These are phyloP conservation scores for Helenozyma rhizophorensis DNA, from an alignment of 805 yeast species.

Conservation along the genomic window DNA sequence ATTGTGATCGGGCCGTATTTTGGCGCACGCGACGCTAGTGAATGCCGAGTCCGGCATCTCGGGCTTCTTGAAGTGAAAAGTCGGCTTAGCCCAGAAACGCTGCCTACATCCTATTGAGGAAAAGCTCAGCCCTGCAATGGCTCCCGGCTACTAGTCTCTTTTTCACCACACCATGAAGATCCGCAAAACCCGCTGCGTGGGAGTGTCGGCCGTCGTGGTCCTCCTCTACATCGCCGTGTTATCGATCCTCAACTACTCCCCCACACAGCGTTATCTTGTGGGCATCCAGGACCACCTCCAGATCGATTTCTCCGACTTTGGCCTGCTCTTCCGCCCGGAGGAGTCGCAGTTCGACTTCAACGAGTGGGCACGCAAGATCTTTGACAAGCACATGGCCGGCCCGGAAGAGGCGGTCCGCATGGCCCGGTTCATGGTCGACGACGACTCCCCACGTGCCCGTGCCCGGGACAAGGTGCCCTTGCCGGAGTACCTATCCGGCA, in stretches of 20 bases:
- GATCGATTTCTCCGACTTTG: conserved; percentile 3
- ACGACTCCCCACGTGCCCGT: no score
- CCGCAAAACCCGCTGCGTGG: conserved; percentile 9
- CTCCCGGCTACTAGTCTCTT: not conserved
- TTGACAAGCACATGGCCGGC: conserved; percentile 1
- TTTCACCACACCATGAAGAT: conserved; percentile 1
- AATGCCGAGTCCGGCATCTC: no score
- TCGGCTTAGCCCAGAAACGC: no score
- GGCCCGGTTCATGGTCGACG: conserved; percentile 3
- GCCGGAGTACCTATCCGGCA: conserved; percentile 5
- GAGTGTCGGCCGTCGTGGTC: conserved; percentile 1
- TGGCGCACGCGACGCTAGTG: no score
- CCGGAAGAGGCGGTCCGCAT: not conserved
- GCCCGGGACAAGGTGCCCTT: not conserved
- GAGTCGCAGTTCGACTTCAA: conserved; percentile 6
- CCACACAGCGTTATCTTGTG: not conserved
- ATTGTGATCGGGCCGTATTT: no score
- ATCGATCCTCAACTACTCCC: conserved; percentile 1
- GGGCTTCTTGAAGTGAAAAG: no score
- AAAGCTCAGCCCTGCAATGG: not conserved
- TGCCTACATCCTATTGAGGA: no score
- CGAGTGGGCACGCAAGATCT: conserved; percentile 8
- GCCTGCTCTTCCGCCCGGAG: conserved; percentile 1
- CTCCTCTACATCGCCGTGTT: conserved; percentile 3
- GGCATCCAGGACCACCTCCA: conserved; percentile 1